Evolutionary conservation across 805 yeast species (phyloP), one percentile per base, ranked within the genome.

Genomic region (Ogataea nakhonphanomensis): DNA sequence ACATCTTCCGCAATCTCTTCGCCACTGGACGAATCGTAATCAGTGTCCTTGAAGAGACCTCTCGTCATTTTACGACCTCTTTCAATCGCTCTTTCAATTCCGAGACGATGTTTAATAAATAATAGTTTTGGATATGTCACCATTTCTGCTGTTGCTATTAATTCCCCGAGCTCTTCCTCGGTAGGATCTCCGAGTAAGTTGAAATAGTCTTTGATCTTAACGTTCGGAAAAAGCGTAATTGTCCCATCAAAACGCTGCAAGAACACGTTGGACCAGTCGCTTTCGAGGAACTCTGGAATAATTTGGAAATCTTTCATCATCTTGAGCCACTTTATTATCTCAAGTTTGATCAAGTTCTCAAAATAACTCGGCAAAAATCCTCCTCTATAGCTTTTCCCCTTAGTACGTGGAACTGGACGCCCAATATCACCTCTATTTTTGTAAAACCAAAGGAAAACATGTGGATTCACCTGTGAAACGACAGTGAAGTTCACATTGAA

Each of bases 391-490:
- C 81, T 76, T 35, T 65, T 64, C 0, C 83, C 71, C 36, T 70
- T 70, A 10, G 75, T 63, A 43, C 80, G 67, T 1, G 83, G 72
- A 15, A 85, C 86, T 0, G 95, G 95, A 41, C 82, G 68, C 0
- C 95, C 95, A 12, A 84, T 84, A 2, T 86, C 79, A 1, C 95
- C 95, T 50, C 81, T 73, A 17, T 91, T 88, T 7, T 88, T 84
- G 55, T 76, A 84, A 53, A 80, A 81, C 62, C 85, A 84, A 14
- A 85, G 65, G 33, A 84, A 73, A 24, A 84, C 81, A 58, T 84
- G 95, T 1, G 95, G 93, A 57, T 85, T 84, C 7, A 84, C 91
- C 63, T 84, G 95, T 13, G 88, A 79, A 13, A 85, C 93, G 29
- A 84, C 70, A 7, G 87, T 72, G 57, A 82, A 85, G 55, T 78